phyloP scores from a whole-genome alignment of 2,329 filamentous ascomycete genomes.

The Pseudocercospora cruenta region DNA sequence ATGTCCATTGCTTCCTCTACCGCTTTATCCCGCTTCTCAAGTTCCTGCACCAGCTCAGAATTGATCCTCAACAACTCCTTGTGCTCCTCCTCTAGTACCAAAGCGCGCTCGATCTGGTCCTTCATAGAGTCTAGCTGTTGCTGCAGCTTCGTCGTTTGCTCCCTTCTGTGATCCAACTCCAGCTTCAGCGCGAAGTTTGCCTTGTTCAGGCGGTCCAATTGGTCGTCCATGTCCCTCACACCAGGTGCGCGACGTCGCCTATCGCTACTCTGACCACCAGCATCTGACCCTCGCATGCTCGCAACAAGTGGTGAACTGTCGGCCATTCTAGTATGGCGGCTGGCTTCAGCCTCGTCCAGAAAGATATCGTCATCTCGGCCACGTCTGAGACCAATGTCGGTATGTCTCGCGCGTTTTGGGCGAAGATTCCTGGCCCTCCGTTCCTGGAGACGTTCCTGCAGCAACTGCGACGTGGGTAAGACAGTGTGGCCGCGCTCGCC shows the following conservation, averaged over 20 bases:
- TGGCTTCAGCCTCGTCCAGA: conserved; percentile 36
- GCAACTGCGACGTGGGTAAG: conserved; percentile 38
- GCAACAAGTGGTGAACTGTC: conserved; percentile 36
- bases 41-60: conserved; percentile 60
- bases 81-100: conserved; percentile 43
- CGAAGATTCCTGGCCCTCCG: conserved; percentile 36
- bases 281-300: conserved; percentile 23
- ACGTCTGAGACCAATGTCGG: conserved; percentile 37
- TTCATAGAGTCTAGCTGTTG: conserved; percentile 60
- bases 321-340: conserved; percentile 27
- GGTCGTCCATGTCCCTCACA: conserved; percentile 70
- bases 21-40: conserved; percentile 69
- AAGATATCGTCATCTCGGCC: conserved; percentile 43
- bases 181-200: conserved; percentile 78
- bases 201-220: conserved; percentile 70
- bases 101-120: conserved; percentile 49
- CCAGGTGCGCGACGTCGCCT: conserved; percentile 50
- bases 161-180: conserved; percentile 70
- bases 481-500: conserved; percentile 25
- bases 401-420: conserved; percentile 39
- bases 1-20: conserved; percentile 71
- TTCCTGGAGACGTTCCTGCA: conserved; percentile 41
- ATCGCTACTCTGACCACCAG: conserved; percentile 24
- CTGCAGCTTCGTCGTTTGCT: conserved; percentile 65
- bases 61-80: conserved; percentile 61